phyloP scores from a whole-genome alignment of 2,329 filamentous ascomycete genomes.

The Paraphoma chrysanthemicola region DNA sequence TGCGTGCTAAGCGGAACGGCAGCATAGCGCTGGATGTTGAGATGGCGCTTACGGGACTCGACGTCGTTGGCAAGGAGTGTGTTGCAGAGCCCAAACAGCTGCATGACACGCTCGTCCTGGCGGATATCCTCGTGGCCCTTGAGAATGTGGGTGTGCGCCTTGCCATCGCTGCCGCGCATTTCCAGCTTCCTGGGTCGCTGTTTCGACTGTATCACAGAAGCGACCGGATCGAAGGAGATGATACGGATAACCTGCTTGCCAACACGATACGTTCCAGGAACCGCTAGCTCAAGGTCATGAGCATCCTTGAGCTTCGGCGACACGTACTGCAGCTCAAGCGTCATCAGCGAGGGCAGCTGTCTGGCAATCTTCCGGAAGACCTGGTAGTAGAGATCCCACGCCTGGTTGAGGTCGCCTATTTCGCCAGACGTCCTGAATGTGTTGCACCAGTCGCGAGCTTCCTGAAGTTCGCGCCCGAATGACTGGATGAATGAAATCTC shows the following conservation, averaged over 20 bases:
- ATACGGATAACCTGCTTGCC: conserved; percentile 82
- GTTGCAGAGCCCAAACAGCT: conserved; percentile 97
- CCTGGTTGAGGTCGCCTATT: conserved; percentile 93
- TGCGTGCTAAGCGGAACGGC: conserved; percentile 97
- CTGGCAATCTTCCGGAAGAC: conserved; percentile 95
- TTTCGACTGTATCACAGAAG: conserved; percentile 95
- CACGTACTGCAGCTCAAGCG: conserved; percentile 93
- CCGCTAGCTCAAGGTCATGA: conserved; percentile 85
- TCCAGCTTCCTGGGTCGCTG: conserved; percentile 91
- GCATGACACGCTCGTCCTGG: conserved; percentile 99
- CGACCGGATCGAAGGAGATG: conserved; percentile 85
- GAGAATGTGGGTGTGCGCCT: conserved; percentile 83
- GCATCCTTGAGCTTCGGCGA: conserved; percentile 90
- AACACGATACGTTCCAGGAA: conserved; percentile 93
- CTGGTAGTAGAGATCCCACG: conserved; percentile 99
- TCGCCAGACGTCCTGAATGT: conserved; percentile 90
- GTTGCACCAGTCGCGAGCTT: conserved; percentile 94
- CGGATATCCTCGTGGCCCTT: conserved; percentile 99
- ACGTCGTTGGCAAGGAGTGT: conserved; percentile 92
- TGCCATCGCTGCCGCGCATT: conserved; percentile 87
- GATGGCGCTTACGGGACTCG: conserved; percentile 94
- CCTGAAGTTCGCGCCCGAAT: conserved; percentile 92
- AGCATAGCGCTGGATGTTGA: conserved; percentile 94
- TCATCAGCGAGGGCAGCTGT: conserved; percentile 91
- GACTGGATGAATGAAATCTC: conserved; percentile 98